Conservation (phyloP, 2,329 filamentous ascomycete species). For the Endothia cerciana region DNA sequence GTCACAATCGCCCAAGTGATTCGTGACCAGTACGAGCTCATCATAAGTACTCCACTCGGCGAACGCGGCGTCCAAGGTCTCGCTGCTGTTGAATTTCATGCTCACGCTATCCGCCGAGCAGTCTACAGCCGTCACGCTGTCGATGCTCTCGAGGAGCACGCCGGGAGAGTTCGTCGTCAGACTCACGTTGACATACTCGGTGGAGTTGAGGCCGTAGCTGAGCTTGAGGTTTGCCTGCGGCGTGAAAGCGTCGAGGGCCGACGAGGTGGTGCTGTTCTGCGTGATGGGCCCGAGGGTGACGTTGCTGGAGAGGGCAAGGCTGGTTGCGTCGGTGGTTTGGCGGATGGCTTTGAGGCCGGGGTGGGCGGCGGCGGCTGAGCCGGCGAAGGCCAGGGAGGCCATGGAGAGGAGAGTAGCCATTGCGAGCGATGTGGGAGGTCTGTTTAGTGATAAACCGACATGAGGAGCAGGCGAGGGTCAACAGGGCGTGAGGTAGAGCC, state of each 20-base stretch:
- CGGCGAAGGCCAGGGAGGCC: constrained; percentile 17
- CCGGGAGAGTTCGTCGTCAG: constrained; percentile 12
- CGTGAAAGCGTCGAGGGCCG: background rate
- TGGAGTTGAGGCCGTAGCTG: constrained; percentile 17
- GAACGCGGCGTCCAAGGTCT: constrained; percentile 13
- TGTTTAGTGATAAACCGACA: background rate
- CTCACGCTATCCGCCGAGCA: constrained; percentile 17
- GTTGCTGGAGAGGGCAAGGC: constrained; percentile 16
- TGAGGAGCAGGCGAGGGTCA: background rate
- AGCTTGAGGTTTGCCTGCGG: constrained; percentile 17
- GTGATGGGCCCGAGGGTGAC: constrained; percentile 19
- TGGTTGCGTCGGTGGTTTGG: constrained; percentile 11
- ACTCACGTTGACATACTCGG: constrained; percentile 20
- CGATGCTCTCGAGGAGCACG: constrained; percentile 23
- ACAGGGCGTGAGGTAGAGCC: too few species aligned
- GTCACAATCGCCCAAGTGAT: constrained; percentile 25
- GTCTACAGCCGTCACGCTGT: constrained; percentile 14
- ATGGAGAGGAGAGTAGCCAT: constrained; percentile 6
- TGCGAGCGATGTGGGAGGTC: background rate
- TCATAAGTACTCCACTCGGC: constrained; percentile 19
- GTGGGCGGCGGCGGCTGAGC: constrained; percentile 11
- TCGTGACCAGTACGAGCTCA: constrained; percentile 21
- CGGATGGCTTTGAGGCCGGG: constrained; percentile 10
- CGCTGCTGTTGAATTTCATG: constrained; percentile 16
- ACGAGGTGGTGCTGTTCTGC: background rate